Conservation (phyloP, 352 stramenopile species). For the Thraustotheca clavata region DNA sequence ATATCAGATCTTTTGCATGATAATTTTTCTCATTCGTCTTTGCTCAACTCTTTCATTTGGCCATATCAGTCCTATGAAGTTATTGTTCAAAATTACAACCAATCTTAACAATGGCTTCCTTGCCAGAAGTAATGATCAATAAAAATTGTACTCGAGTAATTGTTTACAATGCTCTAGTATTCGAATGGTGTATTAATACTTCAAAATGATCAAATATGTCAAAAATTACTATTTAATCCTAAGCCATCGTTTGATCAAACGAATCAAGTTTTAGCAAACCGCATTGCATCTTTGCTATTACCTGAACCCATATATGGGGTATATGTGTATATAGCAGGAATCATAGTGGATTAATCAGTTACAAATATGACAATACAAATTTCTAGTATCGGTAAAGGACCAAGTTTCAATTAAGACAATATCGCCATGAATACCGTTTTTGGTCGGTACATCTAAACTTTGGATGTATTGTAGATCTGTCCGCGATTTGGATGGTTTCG, state of each 20-base stretch:
- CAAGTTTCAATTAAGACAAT: no score
- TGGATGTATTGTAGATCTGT: no score
- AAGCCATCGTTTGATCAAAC: conserved; percentile 53
- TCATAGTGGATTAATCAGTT: no score
- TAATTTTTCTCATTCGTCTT: conserved; percentile 38
- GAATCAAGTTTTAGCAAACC: conserved; percentile 51
- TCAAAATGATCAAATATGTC: conserved; percentile 56
- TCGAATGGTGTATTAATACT: conserved; percentile 59
- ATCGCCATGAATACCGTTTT: no score
- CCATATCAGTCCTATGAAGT: conserved; percentile 77
- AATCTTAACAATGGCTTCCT: conserved; percentile 75
- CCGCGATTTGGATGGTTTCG: no score
- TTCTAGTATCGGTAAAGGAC: no score
- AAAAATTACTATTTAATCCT: conserved; percentile 40
- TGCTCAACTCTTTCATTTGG: conserved; percentile 76
- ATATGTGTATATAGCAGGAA: neutral
- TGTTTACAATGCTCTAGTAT: conserved; percentile 1
- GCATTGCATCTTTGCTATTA: conserved; percentile 47
- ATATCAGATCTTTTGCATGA: conserved; percentile 66
- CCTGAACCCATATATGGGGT: conserved; percentile 6
- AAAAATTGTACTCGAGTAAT: neutral
- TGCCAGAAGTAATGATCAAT: conserved; percentile 30
- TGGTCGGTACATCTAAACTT: no score
- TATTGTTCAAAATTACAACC: conserved; percentile 88
- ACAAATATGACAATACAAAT: no score